Evolutionary conservation across 805 yeast genomes (phyloP), one percentile per base, ranked within the genome.

Genomic region (Maudiozyma bulderi): DNA sequence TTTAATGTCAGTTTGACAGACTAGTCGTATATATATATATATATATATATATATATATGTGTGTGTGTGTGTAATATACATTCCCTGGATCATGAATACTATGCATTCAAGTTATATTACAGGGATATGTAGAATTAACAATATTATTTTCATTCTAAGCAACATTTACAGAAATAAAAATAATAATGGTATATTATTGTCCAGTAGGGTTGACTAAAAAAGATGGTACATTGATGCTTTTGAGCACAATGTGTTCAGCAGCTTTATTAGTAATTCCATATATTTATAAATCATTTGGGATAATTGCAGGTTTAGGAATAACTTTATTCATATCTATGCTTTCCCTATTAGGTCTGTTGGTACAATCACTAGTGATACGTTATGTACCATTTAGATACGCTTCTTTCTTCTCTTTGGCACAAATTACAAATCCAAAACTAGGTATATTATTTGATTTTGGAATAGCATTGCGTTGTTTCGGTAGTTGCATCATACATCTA

Each of bases 261-360:
- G 91, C 91, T 0, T 68, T 84, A 41, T 72, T 84, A 28, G 86
- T 88, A n/a, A 76, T 84, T 67, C 89, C 91, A 0, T 80, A 73
- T 52, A 84, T 87, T 1, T 80, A 82, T 65, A 57, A 55, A 46
- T 59, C 65, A 13, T 58, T 58, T 46, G 68, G 68, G 10, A 44
- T 64, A 10, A 28, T 61, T 3, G 53, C 54, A 5, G 65, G 63
- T 5, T 33, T 62, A 6, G 7, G 49, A 13, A 47, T 57, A 51
- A 49, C 58, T 7, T 39, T 54, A 8, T 45, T 62, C 29, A 54
- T 64, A 40, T 62, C 62, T 2, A n/a, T 53, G 8, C 60, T 59
- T 46, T 54, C 64, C 4, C 41, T 59, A 43, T 28, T 52, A 55
- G 90, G 90, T 0, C 68, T 82, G 28, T 75, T 80, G 49, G 67